These are phyloP conservation scores for Exserohilum turcica DNA, from an alignment of 2,329 filamentous ascomycete genomes.

Conservation along the genomic window DNA sequence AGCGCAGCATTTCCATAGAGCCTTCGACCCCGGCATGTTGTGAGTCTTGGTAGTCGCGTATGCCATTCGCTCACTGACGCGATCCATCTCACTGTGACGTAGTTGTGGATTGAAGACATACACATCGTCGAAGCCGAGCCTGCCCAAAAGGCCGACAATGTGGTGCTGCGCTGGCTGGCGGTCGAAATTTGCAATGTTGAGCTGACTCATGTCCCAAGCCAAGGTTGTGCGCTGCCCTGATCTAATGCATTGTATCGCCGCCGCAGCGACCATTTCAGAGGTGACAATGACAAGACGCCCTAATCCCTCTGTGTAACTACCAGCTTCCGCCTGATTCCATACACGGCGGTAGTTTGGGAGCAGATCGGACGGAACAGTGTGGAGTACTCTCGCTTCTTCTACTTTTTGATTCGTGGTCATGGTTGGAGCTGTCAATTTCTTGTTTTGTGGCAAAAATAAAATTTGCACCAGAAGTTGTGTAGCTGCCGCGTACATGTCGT, in stretches of 20 bases:
- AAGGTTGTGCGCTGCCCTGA: neutral
- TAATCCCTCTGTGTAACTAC: neutral
- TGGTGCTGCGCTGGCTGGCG: neutral
- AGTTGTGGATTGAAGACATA: neutral
- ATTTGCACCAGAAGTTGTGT: too few species aligned
- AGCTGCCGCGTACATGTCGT: too few species aligned
- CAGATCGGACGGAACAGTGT: neutral
- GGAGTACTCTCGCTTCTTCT: too few species aligned
- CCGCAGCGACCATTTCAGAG: neutral
- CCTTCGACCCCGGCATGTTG: neutral
- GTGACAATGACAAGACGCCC: neutral
- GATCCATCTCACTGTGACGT: neutral
- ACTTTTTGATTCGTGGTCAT: too few species aligned
- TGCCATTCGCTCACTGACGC: neutral
- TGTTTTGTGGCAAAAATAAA: too few species aligned
- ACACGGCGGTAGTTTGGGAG: neutral
- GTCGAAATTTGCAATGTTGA: neutral
- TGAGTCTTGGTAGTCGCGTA: neutral
- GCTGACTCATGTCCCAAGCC: neutral
- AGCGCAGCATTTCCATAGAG: neutral
- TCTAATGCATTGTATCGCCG: neutral
- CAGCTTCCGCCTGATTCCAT: neutral
- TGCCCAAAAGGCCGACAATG: neutral
- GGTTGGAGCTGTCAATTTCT: too few species aligned
- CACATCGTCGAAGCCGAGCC: neutral